Conservation (phyloP, 441 rosid species). For the Adansonia madagascariensis region DNA sequence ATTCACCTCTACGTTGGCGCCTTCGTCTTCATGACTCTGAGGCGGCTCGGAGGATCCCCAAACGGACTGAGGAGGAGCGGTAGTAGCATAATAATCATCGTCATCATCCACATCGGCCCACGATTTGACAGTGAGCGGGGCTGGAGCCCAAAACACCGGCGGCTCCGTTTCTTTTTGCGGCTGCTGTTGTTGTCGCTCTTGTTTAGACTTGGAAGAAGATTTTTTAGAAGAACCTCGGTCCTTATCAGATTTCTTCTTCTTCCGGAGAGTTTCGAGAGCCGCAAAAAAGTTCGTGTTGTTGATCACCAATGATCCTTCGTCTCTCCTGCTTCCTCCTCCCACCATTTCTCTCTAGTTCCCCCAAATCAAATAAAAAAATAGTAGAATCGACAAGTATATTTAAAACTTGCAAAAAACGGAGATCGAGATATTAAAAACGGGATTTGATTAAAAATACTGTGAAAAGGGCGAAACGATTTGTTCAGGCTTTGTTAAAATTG, state of each 20-base stretch:
- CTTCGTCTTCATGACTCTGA: slow-evolving; percentile 40
- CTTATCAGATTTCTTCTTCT: slow-evolving; percentile 80
- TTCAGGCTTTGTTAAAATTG: neutral
- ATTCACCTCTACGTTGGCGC: slow-evolving; percentile 48
- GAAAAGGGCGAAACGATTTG: neutral
- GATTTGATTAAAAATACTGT: neutral
- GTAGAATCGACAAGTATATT: slow-evolving; percentile 6
- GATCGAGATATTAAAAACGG: slow-evolving; percentile 13
- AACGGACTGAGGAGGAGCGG: slow-evolving; percentile 55
- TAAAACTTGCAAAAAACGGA: neutral
- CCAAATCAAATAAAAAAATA: neutral
- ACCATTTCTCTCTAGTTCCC: slow-evolving; percentile 36
- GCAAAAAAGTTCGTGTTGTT: slow-evolving; percentile 78
- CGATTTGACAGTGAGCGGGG: slow-evolving; percentile 60
- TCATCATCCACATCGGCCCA: slow-evolving; percentile 92
- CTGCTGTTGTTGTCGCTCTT: slow-evolving; percentile 21
- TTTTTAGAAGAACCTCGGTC: slow-evolving; percentile 37
- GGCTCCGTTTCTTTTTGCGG: slow-evolving; percentile 46
- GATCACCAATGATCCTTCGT: slow-evolving; percentile 62
- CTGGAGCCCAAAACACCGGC: slow-evolving; percentile 72
- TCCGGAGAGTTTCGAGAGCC: slow-evolving; percentile 73
- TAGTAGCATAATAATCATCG: slow-evolving; percentile 74
- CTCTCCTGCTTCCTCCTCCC: slow-evolving; percentile 66
- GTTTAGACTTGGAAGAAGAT: slow-evolving; percentile 47
- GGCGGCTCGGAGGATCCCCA: slow-evolving; percentile 50